Percentiles rank a stretch among this genome's conserved stretches.
phyloP scores from a whole-genome alignment of 2,329 filamentous ascomycete species.

The Talaromyces sp. region DNA sequence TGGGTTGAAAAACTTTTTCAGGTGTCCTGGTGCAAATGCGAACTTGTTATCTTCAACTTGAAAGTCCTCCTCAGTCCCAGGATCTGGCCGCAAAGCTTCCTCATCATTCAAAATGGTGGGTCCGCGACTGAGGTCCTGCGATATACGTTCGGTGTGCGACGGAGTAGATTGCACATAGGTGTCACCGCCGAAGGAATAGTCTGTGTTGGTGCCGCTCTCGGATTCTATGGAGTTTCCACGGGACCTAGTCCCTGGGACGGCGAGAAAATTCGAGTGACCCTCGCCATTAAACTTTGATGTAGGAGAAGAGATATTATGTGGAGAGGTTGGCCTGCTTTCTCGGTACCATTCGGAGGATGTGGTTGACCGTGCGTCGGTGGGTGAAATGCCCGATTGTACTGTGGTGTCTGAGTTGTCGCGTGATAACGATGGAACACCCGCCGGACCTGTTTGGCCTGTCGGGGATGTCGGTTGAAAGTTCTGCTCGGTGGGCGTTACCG shows the following conservation, averaged over 20 bases:
- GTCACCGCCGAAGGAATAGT: slow-evolving; percentile 52
- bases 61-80: slow-evolving; percentile 68
- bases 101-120: slow-evolving; percentile 56
- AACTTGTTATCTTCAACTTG: slow-evolving; percentile 65
- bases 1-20: slow-evolving; percentile 74
- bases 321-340: slow-evolving; percentile 62
- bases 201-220: slow-evolving; percentile 53
- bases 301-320: slow-evolving; percentile 66
- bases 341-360: slow-evolving; percentile 57
- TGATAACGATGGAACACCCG: slow-evolving; percentile 30
- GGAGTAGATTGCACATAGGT: slow-evolving; percentile 49
- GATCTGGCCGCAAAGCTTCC: slow-evolving; percentile 65
- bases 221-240: slow-evolving; percentile 65
- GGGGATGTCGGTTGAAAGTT: slow-evolving; percentile 23
- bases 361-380: slow-evolving; percentile 52
- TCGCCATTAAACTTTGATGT: slow-evolving; percentile 53
- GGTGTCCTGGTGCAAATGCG: slow-evolving; percentile 68
- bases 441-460: slow-evolving; percentile 33
- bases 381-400: slow-evolving; percentile 33
- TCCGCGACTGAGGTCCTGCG: slow-evolving; percentile 41
- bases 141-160: slow-evolving; percentile 42
- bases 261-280: slow-evolving; percentile 55
- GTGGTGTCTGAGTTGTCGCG: slow-evolving; percentile 31
- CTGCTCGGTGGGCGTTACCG: slow-evolving; percentile 16
- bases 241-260: slow-evolving; percentile 61